These are phyloP conservation scores for Termitomyces sp. DNA, from an alignment of 768 basidiomycete genomes.

Conservation along the genomic window DNA sequence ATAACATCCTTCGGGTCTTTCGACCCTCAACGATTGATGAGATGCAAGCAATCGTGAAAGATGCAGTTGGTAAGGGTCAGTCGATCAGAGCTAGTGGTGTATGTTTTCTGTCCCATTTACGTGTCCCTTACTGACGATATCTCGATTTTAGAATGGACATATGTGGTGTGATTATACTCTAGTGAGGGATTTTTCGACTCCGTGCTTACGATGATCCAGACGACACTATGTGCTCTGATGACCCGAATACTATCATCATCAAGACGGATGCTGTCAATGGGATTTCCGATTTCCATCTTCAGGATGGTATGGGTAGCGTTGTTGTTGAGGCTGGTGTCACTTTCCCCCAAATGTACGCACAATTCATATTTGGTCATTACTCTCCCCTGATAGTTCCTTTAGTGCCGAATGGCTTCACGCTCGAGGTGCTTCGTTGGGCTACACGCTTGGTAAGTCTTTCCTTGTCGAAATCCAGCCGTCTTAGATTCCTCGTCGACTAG, in stretches of 20 bases:
- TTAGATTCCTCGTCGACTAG: slow-evolving; percentile 13
- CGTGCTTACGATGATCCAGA: slow-evolving; percentile 16
- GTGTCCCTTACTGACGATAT: not conserved
- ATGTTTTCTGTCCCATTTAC: slow-evolving; percentile 13
- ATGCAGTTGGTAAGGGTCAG: slow-evolving; percentile 25
- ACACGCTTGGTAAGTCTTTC: slow-evolving; percentile 25
- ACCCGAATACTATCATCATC: slow-evolving; percentile 31
- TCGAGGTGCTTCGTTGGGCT: slow-evolving; percentile 30
- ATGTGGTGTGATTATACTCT: slow-evolving; percentile 32
- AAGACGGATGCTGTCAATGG: slow-evolving; percentile 31
- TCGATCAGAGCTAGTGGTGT: slow-evolving; percentile 34
- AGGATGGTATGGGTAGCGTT: slow-evolving; percentile 26
- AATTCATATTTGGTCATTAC: not conserved
- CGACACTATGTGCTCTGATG: slow-evolving; percentile 37
- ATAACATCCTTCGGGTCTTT: slow-evolving; percentile 27
- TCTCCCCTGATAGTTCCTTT: not conserved
- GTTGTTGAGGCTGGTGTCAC: slow-evolving; percentile 35
- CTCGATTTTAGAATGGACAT: slow-evolving; percentile 28
- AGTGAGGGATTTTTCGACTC: too few species aligned
- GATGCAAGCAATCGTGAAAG: slow-evolving; percentile 29
- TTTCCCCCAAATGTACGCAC: slow-evolving; percentile 31
- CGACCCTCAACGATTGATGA: slow-evolving; percentile 30
- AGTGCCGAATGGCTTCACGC: slow-evolving; percentile 35
- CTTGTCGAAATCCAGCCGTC: not conserved
- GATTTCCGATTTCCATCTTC: slow-evolving; percentile 29